These are phyloP conservation scores for Sugiyamaella smithiae DNA, from an alignment of 805 yeast species.

Conservation along the genomic window DNA sequence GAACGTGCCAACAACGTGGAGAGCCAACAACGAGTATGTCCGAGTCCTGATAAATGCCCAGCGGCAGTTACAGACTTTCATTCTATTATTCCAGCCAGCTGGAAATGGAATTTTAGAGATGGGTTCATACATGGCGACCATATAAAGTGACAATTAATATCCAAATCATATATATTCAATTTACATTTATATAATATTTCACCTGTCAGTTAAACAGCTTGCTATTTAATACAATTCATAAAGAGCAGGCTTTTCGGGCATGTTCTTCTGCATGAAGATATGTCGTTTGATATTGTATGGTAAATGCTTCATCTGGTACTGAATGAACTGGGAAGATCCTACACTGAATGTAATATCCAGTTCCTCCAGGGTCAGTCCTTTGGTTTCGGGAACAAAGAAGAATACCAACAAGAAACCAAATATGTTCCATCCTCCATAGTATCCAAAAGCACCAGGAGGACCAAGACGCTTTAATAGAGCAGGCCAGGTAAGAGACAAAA, in stretches of 20 bases:
- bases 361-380: slow-evolving; percentile 70
- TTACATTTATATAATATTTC: no score
- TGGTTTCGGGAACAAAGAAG: slow-evolving; percentile 59
- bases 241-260: slow-evolving; percentile 21
- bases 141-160: no score
- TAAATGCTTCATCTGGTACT: slow-evolving; percentile 41
- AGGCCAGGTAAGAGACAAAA: slow-evolving; percentile 78
- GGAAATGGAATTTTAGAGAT: no score
- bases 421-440: slow-evolving; percentile 84
- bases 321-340: slow-evolving; percentile 51
- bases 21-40: no score
- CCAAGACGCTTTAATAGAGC: slow-evolving; percentile 61
- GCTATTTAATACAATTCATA: slow-evolving; percentile 19
- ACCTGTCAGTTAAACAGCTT: no score
- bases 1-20: not conserved
- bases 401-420: slow-evolving; percentile 63
- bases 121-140: no score
- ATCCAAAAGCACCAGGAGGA: slow-evolving; percentile 84
- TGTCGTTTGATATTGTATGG: slow-evolving; percentile 23
- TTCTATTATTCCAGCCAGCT: no score
- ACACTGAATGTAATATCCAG: slow-evolving; percentile 69
- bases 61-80: no score
- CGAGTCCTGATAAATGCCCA: no score
- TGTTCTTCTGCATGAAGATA: slow-evolving; percentile 23
- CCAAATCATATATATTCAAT: no score